These are phyloP conservation scores for Crithidia fasciculata DNA, from an alignment of 208 protist species.

Conservation along the genomic window DNA sequence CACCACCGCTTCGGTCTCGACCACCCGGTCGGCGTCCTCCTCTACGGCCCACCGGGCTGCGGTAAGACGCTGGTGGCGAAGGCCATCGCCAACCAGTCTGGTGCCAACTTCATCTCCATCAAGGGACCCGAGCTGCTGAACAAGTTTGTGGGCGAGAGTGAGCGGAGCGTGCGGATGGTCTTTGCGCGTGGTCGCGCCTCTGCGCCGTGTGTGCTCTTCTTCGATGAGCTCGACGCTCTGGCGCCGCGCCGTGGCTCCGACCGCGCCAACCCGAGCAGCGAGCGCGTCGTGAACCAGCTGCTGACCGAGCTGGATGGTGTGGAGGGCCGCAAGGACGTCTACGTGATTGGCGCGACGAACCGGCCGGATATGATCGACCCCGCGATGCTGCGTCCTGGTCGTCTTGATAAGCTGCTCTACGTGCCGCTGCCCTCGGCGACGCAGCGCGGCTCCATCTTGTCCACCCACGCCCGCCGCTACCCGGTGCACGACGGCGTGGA, in stretches of 20 bases:
- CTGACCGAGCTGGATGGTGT: slow-evolving; percentile 99
- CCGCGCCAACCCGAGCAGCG: slow-evolving; percentile 88
- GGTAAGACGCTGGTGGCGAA: slow-evolving; percentile 97
- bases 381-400: slow-evolving; percentile 97
- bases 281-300: slow-evolving; percentile 99
- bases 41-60: slow-evolving; percentile 99
- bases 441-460: slow-evolving; percentile 92
- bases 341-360: slow-evolving; percentile 99
- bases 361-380: slow-evolving; percentile 98
- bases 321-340: slow-evolving; percentile 94
- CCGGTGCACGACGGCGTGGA: slow-evolving; percentile 85
- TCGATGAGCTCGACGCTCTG: slow-evolving; percentile 99
- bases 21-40: slow-evolving; percentile 94
- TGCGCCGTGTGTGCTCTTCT: slow-evolving; percentile 99
- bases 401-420: slow-evolving; percentile 97
- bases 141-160: slow-evolving; percentile 99
- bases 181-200: slow-evolving; percentile 94
- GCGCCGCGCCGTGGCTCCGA: slow-evolving; percentile 92
- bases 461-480: slow-evolving; percentile 89
- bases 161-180: slow-evolving; percentile 97
- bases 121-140: slow-evolving; percentile 99
- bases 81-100: slow-evolving; percentile 95
- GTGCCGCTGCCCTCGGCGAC: slow-evolving; percentile 93
- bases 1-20: slow-evolving; percentile 92
- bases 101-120: slow-evolving; percentile 99